Base-by-base conservation (phyloP, 2,329 filamentous ascomycete genomes). In the Xylariaceae sp. region DNA sequence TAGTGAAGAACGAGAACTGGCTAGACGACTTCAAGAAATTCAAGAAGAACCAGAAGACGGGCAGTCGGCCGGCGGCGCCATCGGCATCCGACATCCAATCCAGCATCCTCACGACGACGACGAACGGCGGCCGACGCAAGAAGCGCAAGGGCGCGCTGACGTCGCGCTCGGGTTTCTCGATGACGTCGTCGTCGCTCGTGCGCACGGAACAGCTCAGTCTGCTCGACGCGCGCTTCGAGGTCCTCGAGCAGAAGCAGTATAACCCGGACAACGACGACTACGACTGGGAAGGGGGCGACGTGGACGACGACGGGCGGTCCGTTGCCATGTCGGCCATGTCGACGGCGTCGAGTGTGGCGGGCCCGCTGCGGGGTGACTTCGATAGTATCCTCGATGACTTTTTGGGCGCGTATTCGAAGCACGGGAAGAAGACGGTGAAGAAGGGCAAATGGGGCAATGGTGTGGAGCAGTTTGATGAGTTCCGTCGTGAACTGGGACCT, bases 91-190 rank as follows among this genome's bases (percentile, higher is more conserved):
- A 88, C 64, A 69, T 88, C 51, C 85, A 89, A 68, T 87, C 84
- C 1, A 89, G 88, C 4, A 78, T 88, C 66, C 83, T 88, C 77
- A 92, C 88, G 1, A 86, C 88, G 0, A 92, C 88, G 2, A 88
- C 89, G 1, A 88, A 87, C 62, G 90, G 89, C 41, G 91, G 91
- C 10, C 85, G 90, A 55, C 83, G 82, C 62, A 97, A 97, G 86
- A 97, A 96, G 83, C 86, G 93, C 71, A 97, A 96, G 79, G 93
- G 92, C 51, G 93, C 94, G 2, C 77, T 95, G 73, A 97, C 93
- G 2, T 90, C 89, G 65, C 88, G 89, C 0, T 94, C 92, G 0
- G 86, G 84, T 60, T 96, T 94, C 75, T 94, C 89, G 55, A 96
- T 96, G 92, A 92, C 89, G 0, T 95, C 90, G 0, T 95, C 92